phyloP scores from a whole-genome alignment of 306 rosid genomes.

The Vachellia collinsii region DNA sequence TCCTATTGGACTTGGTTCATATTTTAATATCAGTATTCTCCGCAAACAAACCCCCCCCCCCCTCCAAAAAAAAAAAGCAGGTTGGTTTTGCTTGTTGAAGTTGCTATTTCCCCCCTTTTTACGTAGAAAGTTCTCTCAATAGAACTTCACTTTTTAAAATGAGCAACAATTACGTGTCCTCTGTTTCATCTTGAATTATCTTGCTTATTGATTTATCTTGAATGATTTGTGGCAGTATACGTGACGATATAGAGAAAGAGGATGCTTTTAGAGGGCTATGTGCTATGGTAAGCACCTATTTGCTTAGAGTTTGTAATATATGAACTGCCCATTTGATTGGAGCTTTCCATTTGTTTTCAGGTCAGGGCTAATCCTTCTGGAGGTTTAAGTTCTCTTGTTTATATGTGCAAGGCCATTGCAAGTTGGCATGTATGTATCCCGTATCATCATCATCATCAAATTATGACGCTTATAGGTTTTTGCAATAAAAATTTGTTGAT shows the following conservation, averaged over 20 bases:
- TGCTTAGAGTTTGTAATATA: neutral
- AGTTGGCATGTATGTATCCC: constrained; percentile 94
- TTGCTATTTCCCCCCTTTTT: neutral
- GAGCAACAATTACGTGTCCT: constrained; percentile 5
- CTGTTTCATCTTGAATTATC: constrained; percentile 18
- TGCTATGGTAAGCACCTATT: constrained; percentile 72
- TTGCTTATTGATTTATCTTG: constrained; percentile 33
- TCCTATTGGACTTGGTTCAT: constrained; percentile 12
- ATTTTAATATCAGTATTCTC: neutral
- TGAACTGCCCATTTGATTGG: constrained; percentile 17
- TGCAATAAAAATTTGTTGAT: constrained; percentile 32
- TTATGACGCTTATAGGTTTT: constrained; percentile 15
- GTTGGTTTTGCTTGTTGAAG: constrained; percentile 16
- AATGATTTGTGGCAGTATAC: constrained; percentile 71
- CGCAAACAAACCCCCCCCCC: neutral
- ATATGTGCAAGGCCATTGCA: constrained; percentile 92
- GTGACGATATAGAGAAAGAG: constrained; percentile 96
- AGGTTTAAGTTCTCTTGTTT: constrained; percentile 74
- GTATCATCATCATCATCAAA: constrained; percentile 1
- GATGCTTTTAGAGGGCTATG: constrained; percentile 98
- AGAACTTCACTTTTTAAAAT: constrained; percentile 25
- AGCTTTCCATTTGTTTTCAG: constrained; percentile 53
- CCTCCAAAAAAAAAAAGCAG: neutral
- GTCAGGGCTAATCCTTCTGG: constrained; percentile 95
- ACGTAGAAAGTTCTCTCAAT: neutral